Conservation (phyloP, 306 rosid genomes). For the Prunus dulcis region DNA sequence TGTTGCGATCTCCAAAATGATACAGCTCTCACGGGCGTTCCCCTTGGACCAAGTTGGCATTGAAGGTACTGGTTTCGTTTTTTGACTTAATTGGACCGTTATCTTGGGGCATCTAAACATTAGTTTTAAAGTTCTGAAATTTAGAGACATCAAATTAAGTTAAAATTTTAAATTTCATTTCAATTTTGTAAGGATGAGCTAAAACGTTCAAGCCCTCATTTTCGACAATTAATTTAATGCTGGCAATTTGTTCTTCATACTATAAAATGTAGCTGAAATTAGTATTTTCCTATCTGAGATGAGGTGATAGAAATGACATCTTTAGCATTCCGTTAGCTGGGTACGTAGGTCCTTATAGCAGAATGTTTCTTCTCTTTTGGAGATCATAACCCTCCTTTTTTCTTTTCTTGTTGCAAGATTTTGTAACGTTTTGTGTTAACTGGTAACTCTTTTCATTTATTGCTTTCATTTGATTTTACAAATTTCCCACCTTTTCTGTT, state of each 20-base stretch:
- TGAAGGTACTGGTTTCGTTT: slow-evolving; percentile 41
- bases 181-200: background rate
- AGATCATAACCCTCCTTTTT: background rate
- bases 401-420: background rate
- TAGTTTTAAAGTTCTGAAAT: background rate
- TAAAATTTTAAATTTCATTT: background rate
- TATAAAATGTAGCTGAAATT: background rate
- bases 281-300: background rate
- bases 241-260: background rate
- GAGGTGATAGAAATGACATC: background rate
- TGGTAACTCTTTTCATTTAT: background rate
- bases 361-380: background rate
- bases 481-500: background rate
- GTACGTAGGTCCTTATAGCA: background rate
- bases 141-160: background rate
- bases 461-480: background rate
- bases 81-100: background rate
- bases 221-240: background rate
- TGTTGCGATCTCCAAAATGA: slow-evolving; percentile 71
- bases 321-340: background rate
- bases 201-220: background rate
- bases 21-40: slow-evolving; percentile 58
- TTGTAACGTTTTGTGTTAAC: background rate
- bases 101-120: background rate
- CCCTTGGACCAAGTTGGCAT: slow-evolving; percentile 41